Evolutionary conservation across 495 filamentous ascomycete species (phyloP), one percentile per base, ranked within the genome.

Genomic region (Aspergillus leporis): DNA sequence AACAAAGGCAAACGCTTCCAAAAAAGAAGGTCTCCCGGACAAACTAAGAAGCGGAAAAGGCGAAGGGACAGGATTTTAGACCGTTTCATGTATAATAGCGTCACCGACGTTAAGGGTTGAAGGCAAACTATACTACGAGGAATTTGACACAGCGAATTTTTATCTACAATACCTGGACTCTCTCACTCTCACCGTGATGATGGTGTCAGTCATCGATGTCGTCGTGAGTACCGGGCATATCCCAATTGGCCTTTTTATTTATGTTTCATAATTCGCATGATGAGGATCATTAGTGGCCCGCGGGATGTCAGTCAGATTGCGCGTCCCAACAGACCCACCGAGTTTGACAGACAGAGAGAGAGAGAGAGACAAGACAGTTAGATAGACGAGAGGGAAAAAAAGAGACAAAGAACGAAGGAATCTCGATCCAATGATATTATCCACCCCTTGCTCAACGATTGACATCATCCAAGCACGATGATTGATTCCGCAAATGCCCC

Each of bases 311-410:
- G 5, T 12, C 43, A 22, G 43, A 47, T 47, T 47, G 43, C 43
- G 43, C 19, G 43, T 47, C 43, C 43, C 43, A n/a, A 47, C 43
- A 4, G 43, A 47, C 43, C 43, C 43, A 47, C 43, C 43, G 43
- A n/a, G 19, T 19, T 47, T 47, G 43, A 22, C 43, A 14, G 8
- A 36, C 1, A 36, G 32, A 36, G 8, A 36, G 14, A 47, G 43
- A 47, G 12, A 47, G 43, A 47, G 3, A 40, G 9, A 12, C 36
- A 3, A 40, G 36, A 40, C 3, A 40, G 36, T 2, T 13, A 3
- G 16, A 40, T 12, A 40, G 36, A 40, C 10, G 36, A 40, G 43
- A 1, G 21, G 21, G 19, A 3, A 3, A 21, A 21, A 43, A 6
- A 7, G 10, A 47, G 12, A 47, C 7, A 13, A 23, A 47, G 38